phyloP scores from a whole-genome alignment of 1,284 basidiomycete species.

The Thecaphora frezii region DNA sequence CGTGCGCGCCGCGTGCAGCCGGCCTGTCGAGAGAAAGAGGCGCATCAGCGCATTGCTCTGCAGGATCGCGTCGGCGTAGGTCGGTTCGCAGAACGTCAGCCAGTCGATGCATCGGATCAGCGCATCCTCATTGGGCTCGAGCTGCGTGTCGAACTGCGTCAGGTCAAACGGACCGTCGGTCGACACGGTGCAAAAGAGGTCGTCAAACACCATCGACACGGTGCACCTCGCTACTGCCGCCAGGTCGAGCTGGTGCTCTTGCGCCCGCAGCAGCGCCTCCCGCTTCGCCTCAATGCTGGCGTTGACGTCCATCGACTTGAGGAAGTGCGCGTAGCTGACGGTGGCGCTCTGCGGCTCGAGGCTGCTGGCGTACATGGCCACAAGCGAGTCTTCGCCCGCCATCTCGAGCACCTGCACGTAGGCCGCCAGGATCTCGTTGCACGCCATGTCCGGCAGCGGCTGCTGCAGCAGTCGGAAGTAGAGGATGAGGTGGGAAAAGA shows the following conservation, averaged over 20 bases:
- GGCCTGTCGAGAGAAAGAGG: constrained; percentile 45
- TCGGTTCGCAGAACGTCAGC: constrained; percentile 71
- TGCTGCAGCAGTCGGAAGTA: constrained; percentile 78
- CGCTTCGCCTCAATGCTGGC: constrained; percentile 71
- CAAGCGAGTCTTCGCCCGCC: constrained; percentile 75
- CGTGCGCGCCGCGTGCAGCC: constrained; percentile 49
- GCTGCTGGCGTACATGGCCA: constrained; percentile 89
- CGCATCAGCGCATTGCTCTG: constrained; percentile 51
- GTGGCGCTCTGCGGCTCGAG: constrained; percentile 84
- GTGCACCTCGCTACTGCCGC: constrained; percentile 77
- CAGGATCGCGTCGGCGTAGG: constrained; percentile 51
- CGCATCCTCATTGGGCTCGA: constrained; percentile 56
- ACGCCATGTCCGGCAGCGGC: constrained; percentile 63
- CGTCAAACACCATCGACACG: constrained; percentile 67
- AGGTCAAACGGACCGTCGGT: constrained; percentile 11
- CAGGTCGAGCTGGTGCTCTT: constrained; percentile 80
- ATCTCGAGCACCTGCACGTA: constrained; percentile 81
- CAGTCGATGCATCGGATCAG: constrained; percentile 89
- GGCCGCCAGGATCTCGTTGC: constrained; percentile 78
- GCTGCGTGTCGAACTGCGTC: constrained; percentile 24
- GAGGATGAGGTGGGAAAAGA: constrained; percentile 93
- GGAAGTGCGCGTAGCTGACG: constrained; percentile 87
- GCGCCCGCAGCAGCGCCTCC: constrained; percentile 74
- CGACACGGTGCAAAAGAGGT: constrained; percentile 64
- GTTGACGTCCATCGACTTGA: constrained; percentile 73